Evolutionary conservation across 2,329 filamentous ascomycete genomes (phyloP), one percentile per base, ranked within the genome.

Genomic region (Onygenales sp.): DNA sequence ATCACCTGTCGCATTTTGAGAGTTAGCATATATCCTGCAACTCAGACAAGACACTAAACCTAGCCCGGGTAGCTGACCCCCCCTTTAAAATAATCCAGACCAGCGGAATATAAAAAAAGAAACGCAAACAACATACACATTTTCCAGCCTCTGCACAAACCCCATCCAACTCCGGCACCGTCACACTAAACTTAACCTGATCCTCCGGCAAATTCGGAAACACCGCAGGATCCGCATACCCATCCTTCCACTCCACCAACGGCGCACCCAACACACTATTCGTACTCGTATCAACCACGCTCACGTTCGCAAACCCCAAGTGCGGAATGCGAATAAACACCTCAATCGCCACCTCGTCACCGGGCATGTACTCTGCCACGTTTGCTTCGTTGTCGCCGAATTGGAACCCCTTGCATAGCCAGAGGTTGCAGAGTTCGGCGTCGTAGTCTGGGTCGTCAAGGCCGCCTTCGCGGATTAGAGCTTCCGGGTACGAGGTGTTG

Each of bases 361-460:
- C 75, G 3, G 73, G 58, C n/a, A 60, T 75, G 71, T 74, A 82
- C 42, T 65, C 70, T 58, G 78, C 72, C 48, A 82, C 70, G 59
- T 77, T 77, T 58, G 65, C 71, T 56, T 65, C 75, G 69, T 79
- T 79, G 68, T 83, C 80, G 45, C 61, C 72, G 66, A 75, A 80
- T 62, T 81, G 75, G 67, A 76, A 77, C 56, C 80, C 80, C 68
- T 81, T 80, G 77, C 78, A 81, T 47, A 78, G 72, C 72, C 73
- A 79, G 61, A 79, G 68, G 60, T 78, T 68, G 65, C 78, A 81
- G 39, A 66, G 63, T 1, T 65, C 63, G 45, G 70, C 68, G 52
- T 77, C 67, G 67, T 74, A 78, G 68, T 79, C 77, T 0, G 11
- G 21, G 21, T 27, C 33, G 37, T 50, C 48, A 6, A 33, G 27